phyloP scores from a whole-genome alignment of 768 basidiomycete species.

The Auriscalpium vulgare region DNA sequence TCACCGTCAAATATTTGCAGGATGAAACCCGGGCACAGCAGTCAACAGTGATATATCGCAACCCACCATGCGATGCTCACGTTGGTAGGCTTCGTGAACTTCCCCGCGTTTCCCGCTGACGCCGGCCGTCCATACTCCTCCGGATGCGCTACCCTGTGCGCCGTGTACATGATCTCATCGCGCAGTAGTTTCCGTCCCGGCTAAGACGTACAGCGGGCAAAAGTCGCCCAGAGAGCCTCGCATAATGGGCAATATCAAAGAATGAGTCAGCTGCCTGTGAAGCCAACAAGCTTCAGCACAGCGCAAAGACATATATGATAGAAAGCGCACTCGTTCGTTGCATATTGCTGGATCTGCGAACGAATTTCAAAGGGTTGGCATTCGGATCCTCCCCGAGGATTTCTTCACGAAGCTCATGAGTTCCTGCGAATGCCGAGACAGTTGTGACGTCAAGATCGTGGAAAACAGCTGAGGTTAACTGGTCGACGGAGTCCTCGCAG shows the following conservation, averaged over 20 bases:
- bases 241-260: constrained; percentile 64
- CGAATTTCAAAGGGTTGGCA: constrained; percentile 39
- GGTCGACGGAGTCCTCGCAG: no score
- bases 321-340: constrained; percentile 55
- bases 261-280: constrained; percentile 50
- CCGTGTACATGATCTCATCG: constrained; percentile 72
- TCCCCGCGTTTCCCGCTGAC: constrained; percentile 47
- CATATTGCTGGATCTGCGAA: constrained; percentile 76
- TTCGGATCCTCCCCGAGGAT: constrained; percentile 38
- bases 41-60: background rate
- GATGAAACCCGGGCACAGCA: constrained; percentile 47
- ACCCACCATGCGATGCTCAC: constrained; percentile 16
- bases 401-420: no score
- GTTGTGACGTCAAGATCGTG: no score
- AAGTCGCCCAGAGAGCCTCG: constrained; percentile 70
- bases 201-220: constrained; percentile 65
- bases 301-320: background rate
- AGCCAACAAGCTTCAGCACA: background rate
- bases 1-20: constrained; percentile 70
- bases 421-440: no score
- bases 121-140: constrained; percentile 37
- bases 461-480: no score
- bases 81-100: constrained; percentile 45
- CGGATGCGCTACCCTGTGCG: constrained; percentile 76
- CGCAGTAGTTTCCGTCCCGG: constrained; percentile 67